phyloP scores from a whole-genome alignment of 306 rosid species.

The Cucumis hystrix region DNA sequence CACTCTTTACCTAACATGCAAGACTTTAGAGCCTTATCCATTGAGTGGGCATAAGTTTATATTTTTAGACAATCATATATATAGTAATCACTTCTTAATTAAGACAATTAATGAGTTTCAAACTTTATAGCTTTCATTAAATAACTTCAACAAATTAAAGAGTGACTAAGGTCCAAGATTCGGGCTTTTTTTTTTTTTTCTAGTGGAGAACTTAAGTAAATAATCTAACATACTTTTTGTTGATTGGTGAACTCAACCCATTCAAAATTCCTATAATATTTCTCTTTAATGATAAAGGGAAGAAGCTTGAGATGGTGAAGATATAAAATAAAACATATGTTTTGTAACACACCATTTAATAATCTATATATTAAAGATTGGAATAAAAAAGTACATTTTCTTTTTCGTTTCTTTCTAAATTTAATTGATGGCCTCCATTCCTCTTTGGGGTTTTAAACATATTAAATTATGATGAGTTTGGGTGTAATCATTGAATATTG shows the following conservation, averaged over 20 bases:
- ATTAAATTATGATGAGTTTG: background rate
- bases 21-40: background rate
- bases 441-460: background rate
- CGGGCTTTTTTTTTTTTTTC: background rate
- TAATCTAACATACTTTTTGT: background rate
- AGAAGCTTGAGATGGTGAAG: too few relatives aligned
- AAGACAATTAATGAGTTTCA: background rate
- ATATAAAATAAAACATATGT: too few relatives aligned
- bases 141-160: background rate
- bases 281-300: too few relatives aligned
- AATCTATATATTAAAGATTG: background rate
- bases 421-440: background rate
- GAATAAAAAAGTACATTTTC: background rate
- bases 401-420: too few relatives aligned
- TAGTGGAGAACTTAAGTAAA: background rate
- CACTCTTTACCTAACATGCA: background rate
- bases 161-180: background rate
- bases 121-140: background rate
- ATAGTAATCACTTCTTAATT: background rate
- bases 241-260: background rate
- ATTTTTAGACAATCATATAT: too few relatives aligned
- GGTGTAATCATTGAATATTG: background rate
- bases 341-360: too few relatives aligned
- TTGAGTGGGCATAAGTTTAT: background rate
- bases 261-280: background rate